Base-by-base conservation (phyloP, 129 eudicot genomes). In the Smallanthus sonchifolius region DNA sequence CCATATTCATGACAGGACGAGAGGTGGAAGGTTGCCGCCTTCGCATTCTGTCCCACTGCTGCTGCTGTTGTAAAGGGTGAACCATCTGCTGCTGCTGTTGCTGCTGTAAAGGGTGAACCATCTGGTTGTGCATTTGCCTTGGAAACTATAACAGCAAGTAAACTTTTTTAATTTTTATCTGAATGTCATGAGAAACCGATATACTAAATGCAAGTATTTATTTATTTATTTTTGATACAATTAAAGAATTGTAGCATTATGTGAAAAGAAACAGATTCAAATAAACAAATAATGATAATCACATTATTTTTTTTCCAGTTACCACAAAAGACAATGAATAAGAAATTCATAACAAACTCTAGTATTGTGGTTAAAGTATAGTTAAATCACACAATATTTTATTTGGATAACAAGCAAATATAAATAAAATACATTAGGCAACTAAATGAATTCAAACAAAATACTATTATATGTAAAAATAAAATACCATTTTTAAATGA, bases 21-120 rank as follows among this genome's bases (percentile, higher is more conserved):
- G 92, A 83, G 24, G 92, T 79, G 8, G 90, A 59, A 70, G 87
- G 89, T 49, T 84, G 92, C n/a, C 86, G 89, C 80, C 88, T 75
- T 56, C 86, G 82, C 78, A 84, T 82, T 76, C 84, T 82, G 65
- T 84, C 88, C 84, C 83, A 83, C 54, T 86, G 92, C 72, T 93
- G 98, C 70, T 87, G 96, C 17, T 92, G 97, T 78, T 87, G 96
- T 36, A 86, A 85, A 52, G 91, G 78, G 65, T 80, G 78, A 80
- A 79, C 73, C 96, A 89, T 82, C 78, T 86, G 98, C 68, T 87
- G 98, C 68, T 87, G 89, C 70, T 87, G 94, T 74, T 86, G 94
- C 48, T 91, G 97, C 80, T 85, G 96, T 10, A 86, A 84, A 61
- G 93, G 79, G 64, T 84, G 85, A 73, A 79, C 80, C 45, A 87